A percentile compares a stretch with the other conserved stretches of the same genome.
Conservation (phyloP, 192 early-diverging fungal species). For the Mycoemilia scoparia region DNA sequence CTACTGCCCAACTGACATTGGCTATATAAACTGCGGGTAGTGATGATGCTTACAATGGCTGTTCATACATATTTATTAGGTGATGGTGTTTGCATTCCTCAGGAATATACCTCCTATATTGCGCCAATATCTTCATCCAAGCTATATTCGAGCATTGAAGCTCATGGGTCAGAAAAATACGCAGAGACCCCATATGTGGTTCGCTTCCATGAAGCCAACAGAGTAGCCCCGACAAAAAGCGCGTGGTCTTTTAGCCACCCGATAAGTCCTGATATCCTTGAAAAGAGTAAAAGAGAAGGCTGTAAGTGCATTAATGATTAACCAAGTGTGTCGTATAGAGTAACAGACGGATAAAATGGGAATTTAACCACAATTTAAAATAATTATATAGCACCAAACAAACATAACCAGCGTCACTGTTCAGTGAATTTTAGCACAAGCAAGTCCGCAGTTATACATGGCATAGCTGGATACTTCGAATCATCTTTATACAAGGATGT, state of each 20-base stretch:
- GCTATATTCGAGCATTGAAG: conserved; percentile 53
- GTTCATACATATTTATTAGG: too few species aligned
- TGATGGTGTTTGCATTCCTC: conserved; percentile 81
- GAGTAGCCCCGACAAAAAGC: conserved; percentile 46
- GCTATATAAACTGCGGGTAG: too few species aligned
- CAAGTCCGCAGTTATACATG: conserved; percentile 57
- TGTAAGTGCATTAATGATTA: background rate
- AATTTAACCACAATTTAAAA: background rate
- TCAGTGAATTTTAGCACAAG: conserved; percentile 33
- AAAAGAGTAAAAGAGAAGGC: background rate
- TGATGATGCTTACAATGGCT: background rate
- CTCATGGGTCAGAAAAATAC: conserved; percentile 41
- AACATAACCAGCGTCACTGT: conserved; percentile 53
- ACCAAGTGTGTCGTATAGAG: background rate
- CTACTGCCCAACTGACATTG: background rate
- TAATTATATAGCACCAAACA: conserved; percentile 15
- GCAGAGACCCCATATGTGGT: conserved; percentile 97
- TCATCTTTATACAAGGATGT: conserved; percentile 73
- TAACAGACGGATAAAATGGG: background rate
- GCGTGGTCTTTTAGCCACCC: conserved; percentile 78
- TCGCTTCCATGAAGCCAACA: conserved; percentile 61
- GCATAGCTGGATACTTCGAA: conserved; percentile 95
- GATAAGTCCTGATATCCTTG: conserved; percentile 4
- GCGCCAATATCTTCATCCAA: conserved; percentile 77
- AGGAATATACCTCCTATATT: conserved; percentile 63